phyloP scores from a whole-genome alignment of 345 rosid species.

The Iberis pinnata region DNA sequence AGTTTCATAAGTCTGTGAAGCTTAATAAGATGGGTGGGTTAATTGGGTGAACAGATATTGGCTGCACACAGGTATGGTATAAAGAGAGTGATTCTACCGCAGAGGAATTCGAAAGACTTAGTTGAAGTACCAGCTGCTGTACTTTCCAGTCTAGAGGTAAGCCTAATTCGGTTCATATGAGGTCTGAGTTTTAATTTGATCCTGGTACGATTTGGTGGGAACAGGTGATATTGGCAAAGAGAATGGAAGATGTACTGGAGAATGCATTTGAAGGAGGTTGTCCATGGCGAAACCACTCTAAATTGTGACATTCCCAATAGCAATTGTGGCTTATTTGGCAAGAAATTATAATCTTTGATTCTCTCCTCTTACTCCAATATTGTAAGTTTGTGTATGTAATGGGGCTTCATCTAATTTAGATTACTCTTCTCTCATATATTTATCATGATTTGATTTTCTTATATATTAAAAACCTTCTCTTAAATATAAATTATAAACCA shows the following conservation, averaged over 20 bases:
- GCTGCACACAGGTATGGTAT: slow-evolving; percentile 93
- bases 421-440: slow-evolving; percentile 2
- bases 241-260: slow-evolving; percentile 92
- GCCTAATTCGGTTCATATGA: slow-evolving; percentile 16
- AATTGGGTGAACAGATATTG: slow-evolving; percentile 51
- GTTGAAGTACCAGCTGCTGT: slow-evolving; percentile 91
- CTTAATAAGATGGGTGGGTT: background rate
- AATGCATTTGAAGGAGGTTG: slow-evolving; percentile 95
- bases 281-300: slow-evolving; percentile 79
- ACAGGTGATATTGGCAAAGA: slow-evolving; percentile 79
- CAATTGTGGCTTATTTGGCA: too few relatives aligned
- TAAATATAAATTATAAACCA: too few relatives aligned
- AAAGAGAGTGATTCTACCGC: slow-evolving; percentile 90
- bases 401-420: slow-evolving; percentile 6
- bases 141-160: slow-evolving; percentile 77
- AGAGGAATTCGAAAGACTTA: slow-evolving; percentile 88
- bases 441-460: too few relatives aligned
- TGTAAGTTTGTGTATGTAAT: slow-evolving; percentile 25
- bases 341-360: too few relatives aligned
- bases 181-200: background rate
- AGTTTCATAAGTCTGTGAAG: background rate
- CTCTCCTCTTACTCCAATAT: slow-evolving; percentile 12
- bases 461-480: too few relatives aligned
- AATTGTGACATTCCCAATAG: slow-evolving; percentile 43
- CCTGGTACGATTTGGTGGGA: slow-evolving; percentile 8